Evolutionary conservation across 495 filamentous ascomycete species (phyloP), one percentile per base, ranked within the genome.

Genomic region (Jackrogersella multiformis): DNA sequence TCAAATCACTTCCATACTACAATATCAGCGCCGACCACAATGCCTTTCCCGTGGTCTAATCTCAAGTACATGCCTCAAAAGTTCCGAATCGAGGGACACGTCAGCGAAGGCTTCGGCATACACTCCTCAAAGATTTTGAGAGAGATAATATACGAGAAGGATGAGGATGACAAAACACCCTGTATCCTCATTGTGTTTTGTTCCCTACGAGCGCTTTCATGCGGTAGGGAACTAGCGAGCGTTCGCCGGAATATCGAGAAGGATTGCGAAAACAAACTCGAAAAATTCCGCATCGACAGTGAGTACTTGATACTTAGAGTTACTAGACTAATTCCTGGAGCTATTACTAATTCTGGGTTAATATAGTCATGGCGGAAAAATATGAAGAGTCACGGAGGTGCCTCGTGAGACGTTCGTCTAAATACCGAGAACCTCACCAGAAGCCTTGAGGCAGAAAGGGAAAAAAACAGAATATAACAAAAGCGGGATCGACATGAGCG

Each of bases 281-380:
- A 57, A 0, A 36, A 44, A 2, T 68, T 68, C 36, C 64, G 64
- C 15, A 57, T 68, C 15, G 64, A 68, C 28, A 52, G 59, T 55
- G 32, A 28, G 48, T 46, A 28, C n/a, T 30, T 9, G 9, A 35
- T 9, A 9, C 10, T 35, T 9, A 41, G 12, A 36, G 34, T 36
- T n/a, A 36, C 12, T 36, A 12, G 2, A 36, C 5, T 2, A 2
- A 3, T 36, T 41, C 15, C n/a, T 16, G 3, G 15, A 18, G 4
- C 12, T 6, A 8, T 34, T 20, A 7, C 48, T 62, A 21, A 62
- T 8, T 2, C n/a, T 4, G 12, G 2, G 5, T 28, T 24, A 13
- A 6, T 34, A 32, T 20, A 62, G 59, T 66, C 18, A 39, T 46
- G 39, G 41, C 41, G 2, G n/a, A n/a, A 24, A n/a, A 7, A 15